Conservation (phyloP, 1,284 basidiomycete genomes). For the Puccinia hordei region DNA sequence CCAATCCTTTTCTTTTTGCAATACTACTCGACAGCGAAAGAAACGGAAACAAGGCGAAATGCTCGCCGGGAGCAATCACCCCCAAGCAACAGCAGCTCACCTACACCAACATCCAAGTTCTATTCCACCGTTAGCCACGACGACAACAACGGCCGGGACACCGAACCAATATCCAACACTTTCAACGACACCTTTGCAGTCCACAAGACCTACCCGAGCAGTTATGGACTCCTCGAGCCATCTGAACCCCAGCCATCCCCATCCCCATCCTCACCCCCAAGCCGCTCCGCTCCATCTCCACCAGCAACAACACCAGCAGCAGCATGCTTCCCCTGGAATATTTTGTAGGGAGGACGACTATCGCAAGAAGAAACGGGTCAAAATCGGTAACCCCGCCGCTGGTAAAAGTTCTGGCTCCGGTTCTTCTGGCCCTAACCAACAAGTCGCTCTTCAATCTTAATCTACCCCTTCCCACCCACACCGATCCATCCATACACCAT, state of each 20-base stretch:
- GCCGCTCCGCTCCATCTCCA: constrained; percentile 5
- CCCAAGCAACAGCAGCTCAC: neutral
- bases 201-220: neutral
- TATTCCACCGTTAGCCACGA: neutral
- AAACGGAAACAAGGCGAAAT: constrained; percentile 46
- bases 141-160: neutral
- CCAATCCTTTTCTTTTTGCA: neutral
- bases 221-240: neutral
- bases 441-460: constrained; percentile 31
- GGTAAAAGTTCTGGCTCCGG: constrained; percentile 13
- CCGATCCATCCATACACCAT: neutral
- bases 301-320: constrained; percentile 10
- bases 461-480: neutral
- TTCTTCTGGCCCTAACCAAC: constrained; percentile 11
- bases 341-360: constrained; percentile 41
- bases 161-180: neutral
- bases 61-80: neutral
- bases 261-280: neutral
- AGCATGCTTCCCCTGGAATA: neutral
- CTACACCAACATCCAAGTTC: neutral
- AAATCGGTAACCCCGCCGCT: neutral
- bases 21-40: constrained; percentile 21
- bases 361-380: constrained; percentile 46
- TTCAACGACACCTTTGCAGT: neutral
- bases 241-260: neutral